Base-by-base conservation (phyloP, 148 eudicot species). In the Selenicereus undatus region DNA sequence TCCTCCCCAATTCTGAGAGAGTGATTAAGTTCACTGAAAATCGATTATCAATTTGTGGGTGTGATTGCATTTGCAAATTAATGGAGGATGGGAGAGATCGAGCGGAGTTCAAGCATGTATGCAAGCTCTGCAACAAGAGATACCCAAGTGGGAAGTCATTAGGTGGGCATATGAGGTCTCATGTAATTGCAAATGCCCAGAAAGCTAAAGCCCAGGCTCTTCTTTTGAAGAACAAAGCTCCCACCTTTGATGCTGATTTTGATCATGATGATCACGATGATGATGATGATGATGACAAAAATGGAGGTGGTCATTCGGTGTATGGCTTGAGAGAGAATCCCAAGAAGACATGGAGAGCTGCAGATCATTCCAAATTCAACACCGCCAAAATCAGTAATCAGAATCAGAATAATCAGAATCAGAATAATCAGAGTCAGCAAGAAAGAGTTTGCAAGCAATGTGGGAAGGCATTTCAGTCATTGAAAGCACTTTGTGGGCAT, bases 141-240 rank as follows among this genome's bases (percentile, higher is more conserved):
- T 94, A 68, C 82, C 91, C 93, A 48, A 87, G 90, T 88, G 97
- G 94, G 27, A 91, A 91, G 81, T 89, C 94, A n/a, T 79, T 94
- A 54, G 98, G 97, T 11, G 98, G 97, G 32, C 97, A 91, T 82
- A 92, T 90, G 91, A 92, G 97, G 91, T 91, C 95, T 82, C 97
- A 94, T 86, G 88, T 86, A 1, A 82, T 87, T 32, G 86, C 89
- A n/a, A 88, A 88, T 81, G 82, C 89, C 74, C 22, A 56, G 14
- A 81, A 77, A 11, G 68, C 73, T 45, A 80, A 76, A 56, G 43
- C 30, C 52, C 52, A 48, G 52, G 52, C 52, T 48, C 13, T 12
- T 3, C 16, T 54, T 10, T 56, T 76, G 30, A 80, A 65, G 29
- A 80, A 81, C 77, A 84, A 86, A 87, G 85, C 11, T 64, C n/a